Base-by-base conservation (phyloP, 1,284 basidiomycete species). In the Bjerkandera adusta region DNA sequence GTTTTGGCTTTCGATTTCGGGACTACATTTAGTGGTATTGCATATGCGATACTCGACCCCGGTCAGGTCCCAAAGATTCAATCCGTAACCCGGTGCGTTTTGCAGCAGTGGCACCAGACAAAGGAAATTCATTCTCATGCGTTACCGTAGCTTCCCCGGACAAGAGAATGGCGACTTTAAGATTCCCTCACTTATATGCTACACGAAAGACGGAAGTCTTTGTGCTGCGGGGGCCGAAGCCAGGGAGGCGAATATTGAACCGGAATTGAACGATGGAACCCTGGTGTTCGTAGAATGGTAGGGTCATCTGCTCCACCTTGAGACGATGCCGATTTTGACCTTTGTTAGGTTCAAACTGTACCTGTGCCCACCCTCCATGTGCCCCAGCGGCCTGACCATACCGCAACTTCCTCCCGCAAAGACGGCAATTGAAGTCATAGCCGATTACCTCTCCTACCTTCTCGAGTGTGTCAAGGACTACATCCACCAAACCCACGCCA, bases 141-240 rank as follows among this genome's bases (percentile, higher is more conserved):
- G 27, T 8, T 8, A n/a, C 49, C 27, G 27, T 38, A 75, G 75
- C 36, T 73, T 68, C 46, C 71, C 71, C 10, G 70, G 67, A 0
- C 36, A 48, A 24, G 38, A 39, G 13, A 35, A 43, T 20, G 46
- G 46, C 3, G 46, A 48, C 32, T 75, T 70, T 12, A 82, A 81
- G 58, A 77, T 82, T 21, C 80, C 79, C 4, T 73, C 77, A 0
- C 64, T 80, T 25, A 58, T 82, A 11, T 81, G 72, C 53, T 83
- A 83, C 55, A 72, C 76, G 49, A 56, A 56, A 16, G 50, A 64
- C 4, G 78, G 79, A 0, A 57, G 53, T 0, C 66, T 75, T 13
- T 63, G 68, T 41, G 75, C 77, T 5, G 68, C 72, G 29, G 80
- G 80, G 10, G 77, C 79, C 5, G 77, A 81, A 53, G 75, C 77